Conservation (phyloP, 2,329 filamentous ascomycete species). For the Sphaceloma murrayae region DNA sequence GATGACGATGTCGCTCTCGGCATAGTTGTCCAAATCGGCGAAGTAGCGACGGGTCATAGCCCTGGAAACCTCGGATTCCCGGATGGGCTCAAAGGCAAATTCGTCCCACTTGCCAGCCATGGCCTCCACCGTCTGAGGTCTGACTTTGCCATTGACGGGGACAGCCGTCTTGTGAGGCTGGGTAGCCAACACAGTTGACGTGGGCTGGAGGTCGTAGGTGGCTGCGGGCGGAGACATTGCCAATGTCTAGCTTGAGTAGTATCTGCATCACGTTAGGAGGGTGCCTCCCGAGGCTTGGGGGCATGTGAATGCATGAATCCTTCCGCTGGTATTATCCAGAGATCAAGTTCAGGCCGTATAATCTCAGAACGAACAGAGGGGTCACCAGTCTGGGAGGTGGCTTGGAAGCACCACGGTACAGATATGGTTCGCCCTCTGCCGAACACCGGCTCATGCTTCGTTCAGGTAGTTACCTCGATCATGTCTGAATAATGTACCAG, state of each 20-base stretch:
- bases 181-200: conserved; percentile 38
- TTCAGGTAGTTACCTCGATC: conserved; percentile 23
- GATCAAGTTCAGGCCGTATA: conserved; percentile 95
- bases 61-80: conserved; percentile 83
- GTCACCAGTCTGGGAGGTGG: conserved; percentile 11
- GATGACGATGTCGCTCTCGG: conserved; percentile 90
- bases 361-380: conserved; percentile 57
- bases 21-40: conserved; percentile 74
- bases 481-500: conserved; percentile 18
- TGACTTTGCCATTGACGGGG: conserved; percentile 31
- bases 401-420: conserved; percentile 4
- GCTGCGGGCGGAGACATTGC: conserved; percentile 71
- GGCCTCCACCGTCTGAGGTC: conserved; percentile 50
- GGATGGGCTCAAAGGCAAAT: conserved; percentile 78
- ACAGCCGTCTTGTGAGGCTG: conserved; percentile 30
- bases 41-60: conserved; percentile 95
- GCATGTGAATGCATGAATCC: conserved; percentile 72
- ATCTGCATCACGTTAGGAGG: conserved; percentile 34
- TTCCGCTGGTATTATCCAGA: conserved; percentile 98
- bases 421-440: conserved; percentile 13
- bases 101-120: conserved; percentile 69
- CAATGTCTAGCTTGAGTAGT: conserved; percentile 29
- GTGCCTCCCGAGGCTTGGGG: conserved; percentile 28
- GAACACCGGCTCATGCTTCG: conserved; percentile 26
- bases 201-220: conserved; percentile 45